A percentile compares a stretch with the other conserved stretches of the same genome.
Evolutionary conservation across 202 grass and related monocot species (phyloP).

Genomic region (Cymbopogon flexuosus): DNA sequence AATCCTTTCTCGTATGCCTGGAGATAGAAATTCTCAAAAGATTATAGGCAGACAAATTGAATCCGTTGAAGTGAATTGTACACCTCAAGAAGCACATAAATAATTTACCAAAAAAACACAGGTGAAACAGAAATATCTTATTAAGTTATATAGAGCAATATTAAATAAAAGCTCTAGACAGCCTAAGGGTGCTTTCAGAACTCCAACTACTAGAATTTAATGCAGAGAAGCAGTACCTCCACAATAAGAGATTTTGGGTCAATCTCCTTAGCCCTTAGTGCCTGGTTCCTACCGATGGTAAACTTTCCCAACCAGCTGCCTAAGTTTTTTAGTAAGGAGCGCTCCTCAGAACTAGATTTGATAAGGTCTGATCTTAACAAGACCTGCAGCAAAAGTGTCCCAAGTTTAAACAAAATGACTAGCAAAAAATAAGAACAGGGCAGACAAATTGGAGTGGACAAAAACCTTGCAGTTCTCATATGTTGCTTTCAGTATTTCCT

Average conservation of each 20-base stretch:
- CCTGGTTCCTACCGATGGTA: slow-evolving; percentile 74
- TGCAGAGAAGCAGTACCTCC: slow-evolving; percentile 43
- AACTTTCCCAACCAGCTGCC: slow-evolving; percentile 86
- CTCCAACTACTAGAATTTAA: neutral
- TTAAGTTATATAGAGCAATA: neutral
- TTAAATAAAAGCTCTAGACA: neutral
- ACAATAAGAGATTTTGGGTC: slow-evolving; percentile 80
- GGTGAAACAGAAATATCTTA: slow-evolving; percentile 7
- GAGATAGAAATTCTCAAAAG: slow-evolving; percentile 10
- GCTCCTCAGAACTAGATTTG: slow-evolving; percentile 86
- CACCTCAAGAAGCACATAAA: neutral
- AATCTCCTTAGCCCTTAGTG: slow-evolving; percentile 77
- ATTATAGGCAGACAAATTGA: neutral
- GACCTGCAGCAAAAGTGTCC: slow-evolving; percentile 47
- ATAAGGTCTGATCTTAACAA: slow-evolving; percentile 81
- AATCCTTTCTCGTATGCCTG: slow-evolving; percentile 80
- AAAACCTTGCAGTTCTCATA: slow-evolving; percentile 96
- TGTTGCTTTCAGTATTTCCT: slow-evolving; percentile 82
- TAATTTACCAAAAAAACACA: neutral
- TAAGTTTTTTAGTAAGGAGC: slow-evolving; percentile 79
- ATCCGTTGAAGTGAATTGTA: neutral
- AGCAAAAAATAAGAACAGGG: neutral
- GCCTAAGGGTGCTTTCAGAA: neutral
- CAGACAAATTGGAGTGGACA: neutral
- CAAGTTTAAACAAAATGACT: slow-evolving; percentile 25